Evolutionary conservation across 2,329 filamentous ascomycete species (phyloP), one percentile per base, ranked within the genome.

Genomic region (Colletotrichum sp.): DNA sequence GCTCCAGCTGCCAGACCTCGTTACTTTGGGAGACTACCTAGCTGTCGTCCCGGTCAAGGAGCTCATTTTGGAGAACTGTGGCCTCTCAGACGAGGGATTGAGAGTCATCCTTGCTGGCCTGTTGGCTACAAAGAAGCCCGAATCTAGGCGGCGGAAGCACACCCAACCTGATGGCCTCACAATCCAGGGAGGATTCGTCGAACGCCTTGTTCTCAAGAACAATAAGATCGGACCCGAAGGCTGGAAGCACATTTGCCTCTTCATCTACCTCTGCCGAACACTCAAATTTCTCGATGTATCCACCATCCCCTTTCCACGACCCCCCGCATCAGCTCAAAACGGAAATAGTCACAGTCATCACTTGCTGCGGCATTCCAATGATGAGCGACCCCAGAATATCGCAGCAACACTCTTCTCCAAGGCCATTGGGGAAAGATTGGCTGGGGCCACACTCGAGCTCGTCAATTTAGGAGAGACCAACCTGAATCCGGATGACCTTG

Each of bases 41-140:
- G 96, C 97, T 7, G 93, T 99, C 8, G 96, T 98, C 1, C 96
- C 97, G 0, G 93, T 98, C 4, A 94, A 94, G 79, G 95, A 97
- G 80, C 86, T 99, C 1, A 89, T 97, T 8, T 86, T 98, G 70
- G 96, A 98, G 80, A 95, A 97, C 81, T 96, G 95, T 76, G 94
- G 95, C 8, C 86, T 99, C 48, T 95, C 91, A 2, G 96, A 98
- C 80, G 96, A 98, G 82, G 95, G 95, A 5, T 88, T 98, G 8
- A 91, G 97, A 22, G 94, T 98, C 22, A 92, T 98, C 56, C 89
- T 99, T 12, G 95, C 96, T 1, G 96, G 95, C 5, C 88, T 99
- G 3, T 87, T 98, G 8, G 94, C 96, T 5, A 94, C 95, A 4
- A 97, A 94, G 80, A 92, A 90, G 74, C 90, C 93, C 5, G 90